Base-by-base conservation (phyloP, 352 stramenopile species). In the Phytopythium sindhum region DNA sequence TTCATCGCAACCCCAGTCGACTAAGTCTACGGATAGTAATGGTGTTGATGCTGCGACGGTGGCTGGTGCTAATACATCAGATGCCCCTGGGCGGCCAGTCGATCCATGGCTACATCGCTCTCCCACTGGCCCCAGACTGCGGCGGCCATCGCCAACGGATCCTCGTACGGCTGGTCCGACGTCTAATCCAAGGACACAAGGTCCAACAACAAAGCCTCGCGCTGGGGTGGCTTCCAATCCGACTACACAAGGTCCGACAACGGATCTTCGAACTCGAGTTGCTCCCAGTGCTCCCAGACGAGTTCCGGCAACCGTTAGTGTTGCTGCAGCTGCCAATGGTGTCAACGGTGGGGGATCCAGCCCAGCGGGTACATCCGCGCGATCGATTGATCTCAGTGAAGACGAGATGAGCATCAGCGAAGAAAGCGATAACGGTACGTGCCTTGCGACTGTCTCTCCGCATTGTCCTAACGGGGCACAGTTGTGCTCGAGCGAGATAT, bases 341-440 rank as follows among this genome's bases (percentile, higher is more conserved):
- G 48, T 11, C 2, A 23, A 31, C 26, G n/a, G 8, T 26, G n/a
- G n/a, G 9, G 44, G 2, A 9, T 29, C 44, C 7, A 17, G 24
- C 51, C 4, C 28, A 29, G 51, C 8, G 33, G 21, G 53, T 29
- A 21, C 15, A 12, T 50, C 8, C 26, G 17, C 28, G 11, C 48
- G 28, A 33, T n/a, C 26, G 1, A 21, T n/a, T 12, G 41, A 26
- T 29, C 28, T 42, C 15, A 61, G 37, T n/a, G 60, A 70, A 24
- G 63, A 63, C 19, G 37, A 39, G 4, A 75, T 75, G 65, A 75
- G 69, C 33, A 68, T 72, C 35, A 72, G 65, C 50, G 65, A 66
- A 2, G 62, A 69, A 14, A 61, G 41, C 24, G 62, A 57, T 50
- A 10, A 28, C n/a, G 60, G 61, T 60, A 47, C 35, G 33, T 47